Evolutionary conservation across 768 basidiomycete species (phyloP).

Genomic region (Tulasnella sp.): DNA sequence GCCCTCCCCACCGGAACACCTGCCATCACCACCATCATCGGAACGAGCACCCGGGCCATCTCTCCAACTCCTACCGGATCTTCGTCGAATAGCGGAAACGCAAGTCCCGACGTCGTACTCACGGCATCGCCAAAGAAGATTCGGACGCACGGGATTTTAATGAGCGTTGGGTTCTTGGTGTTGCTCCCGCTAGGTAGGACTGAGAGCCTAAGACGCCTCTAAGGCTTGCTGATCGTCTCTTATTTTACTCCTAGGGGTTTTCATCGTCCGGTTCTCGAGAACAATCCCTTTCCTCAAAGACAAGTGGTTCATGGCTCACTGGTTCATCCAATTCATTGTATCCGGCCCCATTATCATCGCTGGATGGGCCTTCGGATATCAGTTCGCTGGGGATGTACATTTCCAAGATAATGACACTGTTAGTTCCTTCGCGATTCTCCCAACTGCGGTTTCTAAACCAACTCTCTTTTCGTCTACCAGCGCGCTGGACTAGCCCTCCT

Average conservation of each 20-base stretch:
- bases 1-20: slow-evolving; percentile 9
- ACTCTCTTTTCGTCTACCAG: slow-evolving; percentile 30
- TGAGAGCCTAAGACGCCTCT: not conserved
- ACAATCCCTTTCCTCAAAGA: slow-evolving; percentile 35
- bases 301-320: slow-evolving; percentile 46
- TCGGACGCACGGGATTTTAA: slow-evolving; percentile 46
- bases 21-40: not conserved
- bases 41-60: not conserved
- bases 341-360: slow-evolving; percentile 48
- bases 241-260: slow-evolving; percentile 25
- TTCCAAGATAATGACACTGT: slow-evolving; percentile 38
- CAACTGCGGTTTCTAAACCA: not conserved
- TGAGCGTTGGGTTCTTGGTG: slow-evolving; percentile 47
- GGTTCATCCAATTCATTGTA: slow-evolving; percentile 43
- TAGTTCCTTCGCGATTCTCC: not conserved
- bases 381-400: slow-evolving; percentile 25
- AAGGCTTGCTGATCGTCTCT: not conserved
- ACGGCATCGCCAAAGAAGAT: slow-evolving; percentile 32
- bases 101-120: slow-evolving; percentile 20
- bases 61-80: not conserved
- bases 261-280: slow-evolving; percentile 48
- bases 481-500: slow-evolving; percentile 47
- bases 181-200: slow-evolving; percentile 45
- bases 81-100: not conserved
- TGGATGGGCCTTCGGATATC: slow-evolving; percentile 43